phyloP scores from a whole-genome alignment of 345 rosid genomes.

The Aquilaria yunnanensis region DNA sequence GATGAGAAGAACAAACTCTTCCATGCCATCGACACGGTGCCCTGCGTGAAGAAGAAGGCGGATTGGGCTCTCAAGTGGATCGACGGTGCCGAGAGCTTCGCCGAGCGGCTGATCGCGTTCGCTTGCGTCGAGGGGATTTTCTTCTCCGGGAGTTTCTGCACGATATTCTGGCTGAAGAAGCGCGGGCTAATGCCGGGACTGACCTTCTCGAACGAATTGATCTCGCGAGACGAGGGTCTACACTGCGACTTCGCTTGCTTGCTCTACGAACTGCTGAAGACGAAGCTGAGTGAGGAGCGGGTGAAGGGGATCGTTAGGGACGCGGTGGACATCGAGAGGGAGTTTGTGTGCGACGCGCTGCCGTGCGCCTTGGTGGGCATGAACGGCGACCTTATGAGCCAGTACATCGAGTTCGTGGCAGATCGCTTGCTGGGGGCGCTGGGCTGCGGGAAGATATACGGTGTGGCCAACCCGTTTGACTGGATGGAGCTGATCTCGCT shows the following conservation, averaged over 20 bases:
- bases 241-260: slow-evolving; percentile 63
- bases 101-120: slow-evolving; percentile 45
- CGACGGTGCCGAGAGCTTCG: slow-evolving; percentile 41
- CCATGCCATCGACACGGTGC: slow-evolving; percentile 60
- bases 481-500: slow-evolving; percentile 91
- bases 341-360: slow-evolving; percentile 90
- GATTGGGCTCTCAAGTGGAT: slow-evolving; percentile 63
- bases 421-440: slow-evolving; percentile 67
- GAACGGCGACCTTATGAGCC: slow-evolving; percentile 70
- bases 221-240: slow-evolving; percentile 60
- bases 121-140: slow-evolving; percentile 70
- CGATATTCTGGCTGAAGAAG: slow-evolving; percentile 60
- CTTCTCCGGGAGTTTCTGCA: slow-evolving; percentile 68
- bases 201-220: slow-evolving; percentile 60
- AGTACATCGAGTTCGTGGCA: slow-evolving; percentile 86
- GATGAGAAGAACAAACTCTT: slow-evolving; percentile 32
- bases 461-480: slow-evolving; percentile 65
- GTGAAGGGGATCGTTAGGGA: slow-evolving; percentile 49
- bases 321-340: slow-evolving; percentile 85
- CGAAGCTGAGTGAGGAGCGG: slow-evolving; percentile 36
- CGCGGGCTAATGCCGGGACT: slow-evolving; percentile 61
- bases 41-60: slow-evolving; percentile 55
- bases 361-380: slow-evolving; percentile 90
- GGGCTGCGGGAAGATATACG: slow-evolving; percentile 62
- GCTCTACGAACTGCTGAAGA: slow-evolving; percentile 32